These are phyloP conservation scores for Cyberlindnera mycetangii DNA, from an alignment of 805 yeast genomes.

Conservation along the genomic window DNA sequence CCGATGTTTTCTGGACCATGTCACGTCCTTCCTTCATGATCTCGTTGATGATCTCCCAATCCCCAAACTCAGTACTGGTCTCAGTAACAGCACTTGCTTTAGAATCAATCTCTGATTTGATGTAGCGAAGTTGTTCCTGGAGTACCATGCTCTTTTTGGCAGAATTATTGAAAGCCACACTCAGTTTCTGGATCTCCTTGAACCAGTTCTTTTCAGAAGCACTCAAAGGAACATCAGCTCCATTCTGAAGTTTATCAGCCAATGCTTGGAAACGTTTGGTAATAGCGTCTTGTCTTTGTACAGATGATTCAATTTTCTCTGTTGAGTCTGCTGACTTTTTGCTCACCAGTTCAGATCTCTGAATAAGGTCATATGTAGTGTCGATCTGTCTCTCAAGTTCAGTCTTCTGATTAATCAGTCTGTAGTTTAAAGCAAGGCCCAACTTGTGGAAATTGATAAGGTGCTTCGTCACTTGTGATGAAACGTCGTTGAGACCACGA, in stretches of 20 bases:
- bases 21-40: conserved; percentile 33
- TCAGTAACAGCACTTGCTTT: conserved; percentile 3
- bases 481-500: conserved; percentile 19
- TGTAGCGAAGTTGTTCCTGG: conserved; percentile 29
- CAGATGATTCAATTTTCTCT: conserved; percentile 18
- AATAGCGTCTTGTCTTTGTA: conserved; percentile 33
- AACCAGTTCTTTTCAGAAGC: conserved; percentile 45
- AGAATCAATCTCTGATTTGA: conserved; percentile 28
- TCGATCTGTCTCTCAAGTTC: conserved; percentile 42
- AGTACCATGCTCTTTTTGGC: conserved; percentile 28
- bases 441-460: conserved; percentile 28
- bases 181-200: conserved; percentile 37
- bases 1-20: conserved; percentile 24
- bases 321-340: conserved; percentile 16
- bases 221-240: conserved; percentile 33
- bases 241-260: conserved; percentile 25
- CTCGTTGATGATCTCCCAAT: conserved; percentile 33
- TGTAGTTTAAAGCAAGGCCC: conserved; percentile 35
- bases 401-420: conserved; percentile 36
- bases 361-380: conserved; percentile 24
- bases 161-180: conserved; percentile 31
- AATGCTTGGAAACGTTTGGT: conserved; percentile 32
- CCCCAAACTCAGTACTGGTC: conserved; percentile 11
- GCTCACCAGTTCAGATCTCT: conserved; percentile 17
- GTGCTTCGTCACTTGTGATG: conserved; percentile 18